Percentiles rank a stretch among this genome's conserved stretches.
These are phyloP conservation scores for Claviceps sp. DNA, from an alignment of 2,329 filamentous ascomycete genomes.

Conservation along the genomic window DNA sequence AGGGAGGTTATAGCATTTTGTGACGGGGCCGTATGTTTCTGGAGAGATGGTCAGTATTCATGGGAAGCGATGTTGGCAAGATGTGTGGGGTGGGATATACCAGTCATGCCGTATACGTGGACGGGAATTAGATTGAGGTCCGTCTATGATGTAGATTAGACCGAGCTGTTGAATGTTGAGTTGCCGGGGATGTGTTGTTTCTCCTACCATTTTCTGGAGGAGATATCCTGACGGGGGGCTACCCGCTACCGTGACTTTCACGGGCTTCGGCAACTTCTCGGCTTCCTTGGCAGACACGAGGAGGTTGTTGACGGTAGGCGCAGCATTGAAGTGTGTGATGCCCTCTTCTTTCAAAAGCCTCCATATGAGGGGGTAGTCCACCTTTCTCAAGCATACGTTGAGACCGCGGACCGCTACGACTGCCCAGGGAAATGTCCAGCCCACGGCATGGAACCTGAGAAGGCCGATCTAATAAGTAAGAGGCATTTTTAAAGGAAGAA, in stretches of 20 bases:
- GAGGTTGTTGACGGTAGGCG: constrained; percentile 90
- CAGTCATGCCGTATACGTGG: constrained; percentile 76
- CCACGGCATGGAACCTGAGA: constrained; percentile 48
- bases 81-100: constrained; percentile 9
- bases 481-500: neutral
- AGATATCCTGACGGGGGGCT: constrained; percentile 80
- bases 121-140: constrained; percentile 74
- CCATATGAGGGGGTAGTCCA: constrained; percentile 93
- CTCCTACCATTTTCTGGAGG: constrained; percentile 75
- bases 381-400: constrained; percentile 86
- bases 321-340: constrained; percentile 91
- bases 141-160: constrained; percentile 14
- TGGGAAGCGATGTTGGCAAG: neutral
- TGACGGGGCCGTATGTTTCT: constrained; percentile 91
- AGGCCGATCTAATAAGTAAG: neutral
- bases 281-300: constrained; percentile 73
- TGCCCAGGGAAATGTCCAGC: constrained; percentile 88
- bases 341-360: constrained; percentile 69
- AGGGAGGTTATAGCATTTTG: constrained; percentile 80
- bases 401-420: constrained; percentile 90
- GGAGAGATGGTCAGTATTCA: neutral
- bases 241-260: constrained; percentile 84
- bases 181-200: too few species aligned
- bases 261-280: constrained; percentile 50
- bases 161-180: too few species aligned